Percentiles rank a stretch among this genome's conserved stretches.
These are phyloP conservation scores for Bryum argenteum DNA, from an alignment of 225 moss, liverwort and hornwort genomes.

Conservation along the genomic window DNA sequence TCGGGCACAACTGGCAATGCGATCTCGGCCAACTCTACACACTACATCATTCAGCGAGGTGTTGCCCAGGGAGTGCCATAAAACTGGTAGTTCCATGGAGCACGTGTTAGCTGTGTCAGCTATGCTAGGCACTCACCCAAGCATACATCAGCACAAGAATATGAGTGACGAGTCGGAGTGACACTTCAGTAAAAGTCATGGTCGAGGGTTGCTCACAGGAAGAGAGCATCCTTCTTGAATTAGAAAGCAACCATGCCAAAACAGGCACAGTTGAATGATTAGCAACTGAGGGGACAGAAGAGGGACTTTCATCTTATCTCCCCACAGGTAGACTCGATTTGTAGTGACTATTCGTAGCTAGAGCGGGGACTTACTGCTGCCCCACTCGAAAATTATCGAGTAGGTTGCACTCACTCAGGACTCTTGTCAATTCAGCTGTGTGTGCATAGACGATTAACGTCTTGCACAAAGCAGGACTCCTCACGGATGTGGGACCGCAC, in stretches of 20 bases:
- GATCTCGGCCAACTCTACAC: not conserved
- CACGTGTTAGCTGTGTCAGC: slow-evolving; percentile 25
- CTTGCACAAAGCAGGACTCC: slow-evolving; percentile 54
- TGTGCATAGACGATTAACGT: slow-evolving; percentile 35
- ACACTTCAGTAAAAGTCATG: slow-evolving; percentile 25
- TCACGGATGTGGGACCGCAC: slow-evolving; percentile 52
- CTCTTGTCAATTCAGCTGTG: slow-evolving; percentile 51
- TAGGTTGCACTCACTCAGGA: slow-evolving; percentile 8
- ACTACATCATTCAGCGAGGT: not conserved
- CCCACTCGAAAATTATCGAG: slow-evolving; percentile 40
- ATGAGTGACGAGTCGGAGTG: slow-evolving; percentile 17
- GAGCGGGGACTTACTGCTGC: slow-evolving; percentile 30
- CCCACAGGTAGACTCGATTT: slow-evolving; percentile 36
- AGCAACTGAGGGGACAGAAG: slow-evolving; percentile 49
- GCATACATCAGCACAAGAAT: slow-evolving; percentile 38
- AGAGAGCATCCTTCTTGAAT: slow-evolving; percentile 46
- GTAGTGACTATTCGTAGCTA: slow-evolving; percentile 42
- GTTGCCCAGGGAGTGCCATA: not conserved
- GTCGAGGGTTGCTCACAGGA: slow-evolving; percentile 46
- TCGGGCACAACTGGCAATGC: not conserved
- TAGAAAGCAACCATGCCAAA: slow-evolving; percentile 36
- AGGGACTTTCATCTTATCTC: slow-evolving; percentile 42
- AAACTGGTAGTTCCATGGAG: slow-evolving; percentile 6
- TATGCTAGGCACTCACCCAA: slow-evolving; percentile 25
- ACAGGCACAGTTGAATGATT: slow-evolving; percentile 32